Base-by-base conservation (phyloP, 257 asterid species). In the Scutellaria galericulata region DNA sequence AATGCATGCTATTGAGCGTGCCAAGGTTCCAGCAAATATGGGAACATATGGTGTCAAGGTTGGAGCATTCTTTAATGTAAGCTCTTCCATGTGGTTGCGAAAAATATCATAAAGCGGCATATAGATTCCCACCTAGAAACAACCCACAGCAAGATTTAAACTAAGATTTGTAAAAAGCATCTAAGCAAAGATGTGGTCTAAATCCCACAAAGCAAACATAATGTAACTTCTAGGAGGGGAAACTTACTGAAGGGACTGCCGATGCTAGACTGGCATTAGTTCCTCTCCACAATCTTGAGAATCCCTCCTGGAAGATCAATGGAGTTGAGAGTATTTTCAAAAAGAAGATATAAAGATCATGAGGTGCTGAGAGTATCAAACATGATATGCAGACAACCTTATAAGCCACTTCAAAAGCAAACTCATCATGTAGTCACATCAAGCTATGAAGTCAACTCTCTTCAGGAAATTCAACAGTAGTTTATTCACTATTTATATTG, bases 51-150 rank as follows among this genome's bases (percentile, higher is more conserved):
- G 87, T 15, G 83, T 82, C 72, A 85, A 48, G 56, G 71, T 68
- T 46, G 97, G 96, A 80, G 83, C 78, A 62, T 82, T 83, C 20
- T 70, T 83, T 55, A 79, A 72, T 1, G 89, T 77, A 76, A 80
- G 66, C 42, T 75, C 89, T 80, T 89, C 99, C 92, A 91, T 64
- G 82, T 64, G 72, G 79, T 80, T 88, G 14, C 83, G 90, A 52
- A 90, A 92, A 82, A 95, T 80, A 79, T 95, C 99, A 79, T 95
- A 95, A 41, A 87, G 81, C 4, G 98, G 98, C 92, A 95, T 82
- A 78, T 95, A 95, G 42, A 94, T 89, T 58, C 96, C 98, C 72
- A 95, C 99, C 98, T 92, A 84, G 45, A 72, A 41, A 53, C 51
- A 73, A 27, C 22, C 50, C 22, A n/a, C 22, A n/a, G 41, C n/a